Base-by-base conservation (phyloP, 2,329 filamentous ascomycete genomes). In the Paramyrothecium sp. region DNA sequence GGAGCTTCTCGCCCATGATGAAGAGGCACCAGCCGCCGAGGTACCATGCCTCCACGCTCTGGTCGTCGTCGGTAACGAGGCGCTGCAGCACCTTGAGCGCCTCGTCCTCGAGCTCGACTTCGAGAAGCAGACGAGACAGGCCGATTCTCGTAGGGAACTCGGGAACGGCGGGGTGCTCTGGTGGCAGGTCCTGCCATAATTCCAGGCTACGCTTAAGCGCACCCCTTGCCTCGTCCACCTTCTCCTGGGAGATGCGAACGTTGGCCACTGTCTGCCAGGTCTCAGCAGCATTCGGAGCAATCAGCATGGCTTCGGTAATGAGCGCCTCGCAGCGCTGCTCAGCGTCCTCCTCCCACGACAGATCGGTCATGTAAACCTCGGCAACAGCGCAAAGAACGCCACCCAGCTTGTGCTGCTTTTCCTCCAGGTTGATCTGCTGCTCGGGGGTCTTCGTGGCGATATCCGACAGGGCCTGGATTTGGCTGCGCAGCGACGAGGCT, bases 341-440 rank as follows among this genome's bases (percentile, higher is more conserved):
- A 5, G 94, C 95, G 69, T 97, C 92, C 54, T 88, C 86, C 75
- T 97, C 93, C 91, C 85, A 95, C 67, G 90, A 95, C 66, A 98
- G 78, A 77, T 99, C 95, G 12, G 95, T 99, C 95, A 99, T 99
- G 80, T 97, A 99, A 53, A 99, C 92, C 77, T 99, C 95, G 7
- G 91, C 88, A 59, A 98, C 91, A 26, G 91, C 92, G 74, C 96
- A 99, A 38, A 99, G 82, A n/a, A 93, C 91, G 65, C 92, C 92
- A 2, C 92, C 91, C 38, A 98, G 81, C 74, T 95, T 95, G 63
- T 82, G 81, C 71, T 89, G 89, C 79, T 91, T 91, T 73, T 84
- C 90, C 26, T 88, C 83, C 46, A 87, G 67, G 22, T 77, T 62
- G 20, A 66, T 67, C 68, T 79, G 72, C 65, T 77, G 69, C 63